These are phyloP conservation scores for Coemansia sp. DNA, from an alignment of 192 early-diverging fungal species.

Conservation along the genomic window DNA sequence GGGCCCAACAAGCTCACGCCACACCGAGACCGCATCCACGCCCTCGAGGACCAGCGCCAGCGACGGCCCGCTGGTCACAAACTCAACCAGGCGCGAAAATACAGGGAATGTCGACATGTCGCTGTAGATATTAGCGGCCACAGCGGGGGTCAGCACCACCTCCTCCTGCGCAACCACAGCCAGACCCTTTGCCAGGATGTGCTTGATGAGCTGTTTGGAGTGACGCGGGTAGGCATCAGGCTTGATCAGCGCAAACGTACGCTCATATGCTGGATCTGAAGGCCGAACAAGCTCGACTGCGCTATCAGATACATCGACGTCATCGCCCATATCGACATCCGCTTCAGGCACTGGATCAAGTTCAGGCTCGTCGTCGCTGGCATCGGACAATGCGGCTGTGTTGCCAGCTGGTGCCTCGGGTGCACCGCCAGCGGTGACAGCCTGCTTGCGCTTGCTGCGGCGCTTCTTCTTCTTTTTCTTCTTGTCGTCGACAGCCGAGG, in stretches of 20 bases:
- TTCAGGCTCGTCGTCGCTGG: constrained; percentile 27
- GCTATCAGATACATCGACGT: background rate
- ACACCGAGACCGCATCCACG: constrained; percentile 37
- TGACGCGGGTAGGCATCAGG: constrained; percentile 47
- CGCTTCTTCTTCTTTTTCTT: constrained; percentile 48
- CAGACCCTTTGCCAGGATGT: constrained; percentile 32
- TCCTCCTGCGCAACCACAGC: constrained; percentile 42
- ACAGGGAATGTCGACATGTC: constrained; percentile 37
- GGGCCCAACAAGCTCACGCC: constrained; percentile 55
- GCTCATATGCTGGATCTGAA: constrained; percentile 30
- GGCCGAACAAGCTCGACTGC: constrained; percentile 29
- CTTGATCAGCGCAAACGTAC: constrained; percentile 51
- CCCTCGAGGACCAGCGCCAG: constrained; percentile 54
- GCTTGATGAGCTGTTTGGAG: constrained; percentile 29
- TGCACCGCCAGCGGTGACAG: constrained; percentile 6
- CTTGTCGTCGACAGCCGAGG: constrained; percentile 8
- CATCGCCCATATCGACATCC: background rate
- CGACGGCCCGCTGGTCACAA: constrained; percentile 56
- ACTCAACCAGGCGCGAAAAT: constrained; percentile 45
- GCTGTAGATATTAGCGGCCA: constrained; percentile 30
- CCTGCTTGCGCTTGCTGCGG: constrained; percentile 48
- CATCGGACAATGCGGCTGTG: constrained; percentile 19
- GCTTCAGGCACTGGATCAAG: background rate
- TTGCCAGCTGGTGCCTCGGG: constrained; percentile 1
- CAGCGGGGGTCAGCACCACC: constrained; percentile 27